Conservation (phyloP, 192 early-diverging fungal species). For the Umbelopsis vinacea region DNA sequence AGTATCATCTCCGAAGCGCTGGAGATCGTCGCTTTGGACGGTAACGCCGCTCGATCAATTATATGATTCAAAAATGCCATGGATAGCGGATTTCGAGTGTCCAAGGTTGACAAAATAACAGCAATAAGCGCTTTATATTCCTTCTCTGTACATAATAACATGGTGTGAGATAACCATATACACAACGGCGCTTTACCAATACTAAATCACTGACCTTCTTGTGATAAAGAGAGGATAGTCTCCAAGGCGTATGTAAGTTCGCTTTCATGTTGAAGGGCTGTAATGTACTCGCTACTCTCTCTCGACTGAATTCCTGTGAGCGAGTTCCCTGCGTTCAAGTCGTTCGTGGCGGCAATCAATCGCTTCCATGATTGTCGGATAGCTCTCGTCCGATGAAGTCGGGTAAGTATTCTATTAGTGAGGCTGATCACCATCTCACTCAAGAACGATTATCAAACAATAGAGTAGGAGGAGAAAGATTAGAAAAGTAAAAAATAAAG, state of each 20-base stretch:
- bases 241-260: constrained; percentile 50
- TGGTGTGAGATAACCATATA: not conserved
- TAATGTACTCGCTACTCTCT: constrained; percentile 9
- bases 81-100: constrained; percentile 42
- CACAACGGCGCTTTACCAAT: not conserved
- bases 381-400: constrained; percentile 13
- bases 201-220: constrained; percentile 27
- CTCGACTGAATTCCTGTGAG: not conserved
- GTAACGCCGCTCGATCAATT: constrained; percentile 61
- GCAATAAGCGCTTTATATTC: constrained; percentile 52
- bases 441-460: not conserved
- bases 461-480: not conserved
- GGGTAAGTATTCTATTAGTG: constrained; percentile 11
- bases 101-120: constrained; percentile 49
- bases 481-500: not conserved
- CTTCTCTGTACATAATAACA: not conserved
- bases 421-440: constrained; percentile 16
- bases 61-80: constrained; percentile 61
- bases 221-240: constrained; percentile 43
- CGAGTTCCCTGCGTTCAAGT: not conserved
- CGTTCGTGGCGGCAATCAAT: constrained; percentile 13
- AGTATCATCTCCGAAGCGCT: constrained; percentile 49
- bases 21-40: constrained; percentile 52
- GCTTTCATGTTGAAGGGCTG: constrained; percentile 20
- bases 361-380: constrained; percentile 22